Conservation (phyloP, 1,139 yeast species). For the Spathaspora sp. region DNA sequence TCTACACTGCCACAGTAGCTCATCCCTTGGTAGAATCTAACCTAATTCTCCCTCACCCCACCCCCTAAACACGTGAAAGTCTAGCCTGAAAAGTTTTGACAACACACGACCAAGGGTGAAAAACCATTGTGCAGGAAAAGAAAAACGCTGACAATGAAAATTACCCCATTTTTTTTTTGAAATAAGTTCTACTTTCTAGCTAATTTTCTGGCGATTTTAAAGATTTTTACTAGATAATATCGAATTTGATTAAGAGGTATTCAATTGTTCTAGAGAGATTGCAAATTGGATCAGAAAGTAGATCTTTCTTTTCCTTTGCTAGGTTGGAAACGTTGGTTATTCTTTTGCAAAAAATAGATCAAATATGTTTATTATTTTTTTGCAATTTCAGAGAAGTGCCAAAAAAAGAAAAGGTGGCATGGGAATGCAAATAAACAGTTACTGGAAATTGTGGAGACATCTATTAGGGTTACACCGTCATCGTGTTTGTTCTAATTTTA, state of each 20-base stretch:
- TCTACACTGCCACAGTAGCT: not conserved
- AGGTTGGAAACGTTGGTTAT: not conserved
- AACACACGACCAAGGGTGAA: not conserved
- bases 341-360: not conserved
- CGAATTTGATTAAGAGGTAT: not conserved
- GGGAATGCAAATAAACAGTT: not conserved
- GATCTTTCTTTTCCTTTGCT: not conserved
- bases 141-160: not conserved
- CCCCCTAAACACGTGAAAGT: not conserved
- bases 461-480: not conserved
- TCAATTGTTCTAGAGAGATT: not conserved
- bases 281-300: not conserved
- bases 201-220: not conserved
- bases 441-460: not conserved
- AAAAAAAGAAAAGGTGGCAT: slow-evolving; percentile 2
- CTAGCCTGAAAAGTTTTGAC: not conserved
- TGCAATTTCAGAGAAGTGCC: not conserved
- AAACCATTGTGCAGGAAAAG: too few relatives aligned
- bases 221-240: not conserved
- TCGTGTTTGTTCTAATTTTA: not conserved
- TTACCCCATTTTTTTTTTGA: not conserved
- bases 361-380: not conserved
- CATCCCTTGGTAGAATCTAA: not conserved
- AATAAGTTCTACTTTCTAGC: too few relatives aligned
- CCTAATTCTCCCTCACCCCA: not conserved